Conservation (phyloP, 805 yeast species). For the Yamadazyma insecticola region DNA sequence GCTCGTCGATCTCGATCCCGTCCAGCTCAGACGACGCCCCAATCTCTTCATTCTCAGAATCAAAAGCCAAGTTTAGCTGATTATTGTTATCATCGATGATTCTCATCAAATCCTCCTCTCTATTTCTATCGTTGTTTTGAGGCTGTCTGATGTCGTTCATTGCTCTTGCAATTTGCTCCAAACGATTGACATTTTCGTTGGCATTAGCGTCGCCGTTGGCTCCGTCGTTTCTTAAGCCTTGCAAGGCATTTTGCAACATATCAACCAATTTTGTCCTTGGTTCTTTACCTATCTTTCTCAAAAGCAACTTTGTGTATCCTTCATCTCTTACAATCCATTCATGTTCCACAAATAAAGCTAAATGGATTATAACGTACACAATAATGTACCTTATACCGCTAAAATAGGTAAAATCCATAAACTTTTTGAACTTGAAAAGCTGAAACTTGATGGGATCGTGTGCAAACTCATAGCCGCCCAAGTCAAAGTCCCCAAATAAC, state of each 20-base stretch:
- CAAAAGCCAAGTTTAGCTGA: slow-evolving; percentile 1
- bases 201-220: slow-evolving; percentile 17
- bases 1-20: slow-evolving; percentile 1
- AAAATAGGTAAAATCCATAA: slow-evolving; percentile 29
- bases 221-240: slow-evolving; percentile 20
- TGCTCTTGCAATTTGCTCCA: slow-evolving; percentile 23
- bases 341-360: slow-evolving; percentile 53
- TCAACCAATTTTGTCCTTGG: slow-evolving; percentile 38
- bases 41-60: neutral
- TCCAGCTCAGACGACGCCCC: neutral
- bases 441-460: slow-evolving; percentile 8
- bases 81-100: slow-evolving; percentile 4
- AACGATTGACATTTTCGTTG: slow-evolving; percentile 17
- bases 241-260: slow-evolving; percentile 28
- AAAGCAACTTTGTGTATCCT: slow-evolving; percentile 56
- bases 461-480: slow-evolving; percentile 4
- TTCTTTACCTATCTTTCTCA: slow-evolving; percentile 56
- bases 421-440: slow-evolving; percentile 17
- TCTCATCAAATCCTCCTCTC: slow-evolving; percentile 2
- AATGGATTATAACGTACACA: slow-evolving; percentile 34
- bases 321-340: slow-evolving; percentile 71
- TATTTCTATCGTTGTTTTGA: slow-evolving; percentile 1
- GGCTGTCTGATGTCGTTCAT: slow-evolving; percentile 15
- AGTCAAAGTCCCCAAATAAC: slow-evolving; percentile 33
- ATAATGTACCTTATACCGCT: slow-evolving; percentile 37